Evolutionary conservation across 2,329 filamentous ascomycete genomes (phyloP), one percentile per base, ranked within the genome.

Genomic region (Colletotrichum sp.): DNA sequence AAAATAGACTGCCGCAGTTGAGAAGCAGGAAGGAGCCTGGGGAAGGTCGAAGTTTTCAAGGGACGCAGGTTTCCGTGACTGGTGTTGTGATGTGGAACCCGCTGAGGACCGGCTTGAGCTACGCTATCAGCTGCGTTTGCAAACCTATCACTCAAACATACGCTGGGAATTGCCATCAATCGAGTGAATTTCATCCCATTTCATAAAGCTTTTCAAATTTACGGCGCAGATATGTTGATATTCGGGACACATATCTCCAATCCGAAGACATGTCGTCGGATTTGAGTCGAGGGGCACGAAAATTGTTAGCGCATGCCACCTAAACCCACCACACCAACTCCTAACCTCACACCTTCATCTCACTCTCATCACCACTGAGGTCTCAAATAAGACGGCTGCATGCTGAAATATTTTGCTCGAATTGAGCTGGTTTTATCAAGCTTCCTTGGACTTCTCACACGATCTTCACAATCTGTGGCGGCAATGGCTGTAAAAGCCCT

Each of bases 401-500:
- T 10, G 9, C 43, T 48, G 10, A 48, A 6, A 7, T 21, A 4
- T 28, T 30, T 60, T 30, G 24, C 16, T 60, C 57, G 1, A 30
- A 21, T 6, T 10, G 18, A n/a, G 39, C 43, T 21, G 43, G 6
- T 48, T 21, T 6, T 21, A 48, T 8, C n/a, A 52, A 52, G 4
- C 43, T 52, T 43, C 61, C 10, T 7, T 28, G 7, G 16, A 52
- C 7, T 24, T 67, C 26, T 67, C 26, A 48, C 16, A 9, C 18
- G 30, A 36, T 16, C 13, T 3, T 14, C 5, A 39, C 12, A 39
- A 48, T 13, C 6, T 13, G 4, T 7, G 5, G 5, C 26, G 57
- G 28, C 5, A 7, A 75, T 75, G 73, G 69, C 73, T 9, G 73
- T 75, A 21, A 77, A 77, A 26, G 66, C 71, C 21, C 78, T 87